These are phyloP conservation scores for Liriodendron chinense DNA, from an alignment of 164 flowering plant species.

Conservation along the genomic window DNA sequence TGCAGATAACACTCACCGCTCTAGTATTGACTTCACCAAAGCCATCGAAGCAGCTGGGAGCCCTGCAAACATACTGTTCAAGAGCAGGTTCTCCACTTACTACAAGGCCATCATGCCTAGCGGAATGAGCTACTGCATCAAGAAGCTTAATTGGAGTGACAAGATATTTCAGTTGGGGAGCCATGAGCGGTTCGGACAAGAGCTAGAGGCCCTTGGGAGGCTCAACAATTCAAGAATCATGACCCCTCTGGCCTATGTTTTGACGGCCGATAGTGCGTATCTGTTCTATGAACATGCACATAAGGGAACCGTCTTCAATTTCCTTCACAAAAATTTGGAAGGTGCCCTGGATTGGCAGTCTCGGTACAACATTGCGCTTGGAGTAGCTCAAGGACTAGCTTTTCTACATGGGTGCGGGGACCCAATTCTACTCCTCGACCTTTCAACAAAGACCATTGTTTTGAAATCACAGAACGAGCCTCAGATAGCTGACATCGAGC, in stretches of 20 bases:
- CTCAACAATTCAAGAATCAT: slow-evolving; percentile 62
- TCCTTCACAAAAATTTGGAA: slow-evolving; percentile 44
- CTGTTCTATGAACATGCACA: slow-evolving; percentile 57
- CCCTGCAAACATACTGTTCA: slow-evolving; percentile 40
- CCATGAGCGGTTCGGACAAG: slow-evolving; percentile 52
- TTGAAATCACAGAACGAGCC: slow-evolving; percentile 68
- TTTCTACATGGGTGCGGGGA: slow-evolving; percentile 64
- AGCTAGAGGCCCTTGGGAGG: slow-evolving; percentile 55
- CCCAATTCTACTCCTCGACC: slow-evolving; percentile 63
- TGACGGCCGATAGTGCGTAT: slow-evolving; percentile 58
- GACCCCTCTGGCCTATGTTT: slow-evolving; percentile 67
- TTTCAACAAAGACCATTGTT: slow-evolving; percentile 55
- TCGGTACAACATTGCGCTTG: slow-evolving; percentile 67
- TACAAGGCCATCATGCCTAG: slow-evolving; percentile 68
- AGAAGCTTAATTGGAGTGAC: slow-evolving; percentile 75
- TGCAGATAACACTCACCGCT: slow-evolving; percentile 40
- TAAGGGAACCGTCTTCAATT: slow-evolving; percentile 58
- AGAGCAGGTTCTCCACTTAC: slow-evolving; percentile 63
- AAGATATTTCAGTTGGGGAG: slow-evolving; percentile 55
- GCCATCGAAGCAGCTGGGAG: slow-evolving; percentile 55
- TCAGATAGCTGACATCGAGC: slow-evolving; percentile 69
- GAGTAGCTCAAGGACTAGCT: slow-evolving; percentile 73
- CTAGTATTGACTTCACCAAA: slow-evolving; percentile 46
- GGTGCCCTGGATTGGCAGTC: slow-evolving; percentile 58
- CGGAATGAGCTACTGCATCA: slow-evolving; percentile 59